Percentiles rank a stretch among this genome's conserved stretches.
These are phyloP conservation scores for Avicennia marina DNA, from an alignment of 257 asterid genomes.

Conservation along the genomic window DNA sequence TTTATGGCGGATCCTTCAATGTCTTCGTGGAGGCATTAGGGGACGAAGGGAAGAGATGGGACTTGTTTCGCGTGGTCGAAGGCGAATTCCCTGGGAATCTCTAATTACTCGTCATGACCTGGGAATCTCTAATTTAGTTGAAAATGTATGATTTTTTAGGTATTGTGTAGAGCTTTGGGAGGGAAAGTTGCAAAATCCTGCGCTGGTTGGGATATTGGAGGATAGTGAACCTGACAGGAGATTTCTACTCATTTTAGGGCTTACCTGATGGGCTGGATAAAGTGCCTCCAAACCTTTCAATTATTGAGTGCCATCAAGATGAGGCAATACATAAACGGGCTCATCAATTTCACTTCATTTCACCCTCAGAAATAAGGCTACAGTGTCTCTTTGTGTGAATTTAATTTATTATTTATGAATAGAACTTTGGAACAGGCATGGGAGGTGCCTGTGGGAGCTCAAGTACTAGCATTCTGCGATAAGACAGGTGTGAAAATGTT, in stretches of 20 bases:
- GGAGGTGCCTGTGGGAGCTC: conserved; percentile 39
- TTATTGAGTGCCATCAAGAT: conserved; percentile 60
- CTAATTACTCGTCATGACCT: too few relatives aligned
- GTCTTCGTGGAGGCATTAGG: conserved; percentile 44
- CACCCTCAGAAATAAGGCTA: too few relatives aligned
- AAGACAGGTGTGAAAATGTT: conserved; percentile 35
- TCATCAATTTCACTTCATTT: too few relatives aligned
- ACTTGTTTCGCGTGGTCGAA: conserved; percentile 43
- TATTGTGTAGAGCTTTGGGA: conserved; percentile 53
- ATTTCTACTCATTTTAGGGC: conserved; percentile 21
- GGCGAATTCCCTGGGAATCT: conserved; percentile 44
- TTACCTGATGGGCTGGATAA: conserved; percentile 30
- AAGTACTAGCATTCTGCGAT: conserved; percentile 39
- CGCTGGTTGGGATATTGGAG: conserved; percentile 63
- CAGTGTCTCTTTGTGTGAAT: too few relatives aligned
- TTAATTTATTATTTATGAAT: too few relatives aligned
- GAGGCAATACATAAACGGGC: conserved; percentile 40
- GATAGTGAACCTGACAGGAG: conserved; percentile 29
- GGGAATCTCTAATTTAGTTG: not conserved
- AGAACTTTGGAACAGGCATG: conserved; percentile 12
- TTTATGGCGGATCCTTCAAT: conserved; percentile 47
- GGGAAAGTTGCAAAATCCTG: conserved; percentile 45
- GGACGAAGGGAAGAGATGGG: conserved; percentile 57
- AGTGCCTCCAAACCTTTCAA: conserved; percentile 32
- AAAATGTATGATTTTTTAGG: conserved; percentile 14